A percentile compares a stretch with the other conserved stretches of the same genome.
Evolutionary conservation across 305 asterid genomes (phyloP).

Genomic region (Fraxinus sp.): DNA sequence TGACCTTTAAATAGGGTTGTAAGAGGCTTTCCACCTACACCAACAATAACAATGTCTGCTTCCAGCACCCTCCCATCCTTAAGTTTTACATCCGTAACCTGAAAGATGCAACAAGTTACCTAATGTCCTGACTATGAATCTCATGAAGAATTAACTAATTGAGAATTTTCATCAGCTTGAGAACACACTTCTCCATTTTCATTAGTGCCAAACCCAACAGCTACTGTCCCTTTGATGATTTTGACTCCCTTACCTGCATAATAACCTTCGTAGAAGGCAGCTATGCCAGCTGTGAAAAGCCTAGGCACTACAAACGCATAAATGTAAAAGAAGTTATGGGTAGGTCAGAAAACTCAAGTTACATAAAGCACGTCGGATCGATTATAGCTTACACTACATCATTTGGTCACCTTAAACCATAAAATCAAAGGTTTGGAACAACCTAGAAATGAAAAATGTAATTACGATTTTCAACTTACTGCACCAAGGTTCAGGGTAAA

Average conservation of each 20-base stretch:
- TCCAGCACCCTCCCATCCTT: conserved; percentile 92
- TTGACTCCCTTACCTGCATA: conserved; percentile 70
- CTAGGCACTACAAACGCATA: conserved; percentile 72
- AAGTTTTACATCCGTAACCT: conserved; percentile 82
- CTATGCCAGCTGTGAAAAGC: conserved; percentile 77
- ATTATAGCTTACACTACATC: neutral
- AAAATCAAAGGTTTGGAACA: neutral
- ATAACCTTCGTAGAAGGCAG: conserved; percentile 87
- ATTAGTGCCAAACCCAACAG: conserved; percentile 77
- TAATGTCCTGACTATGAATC: neutral
- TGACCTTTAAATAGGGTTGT: conserved; percentile 72
- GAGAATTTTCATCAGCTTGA: conserved; percentile 10
- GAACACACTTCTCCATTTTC: conserved; percentile 68
- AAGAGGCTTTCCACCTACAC: conserved; percentile 89
- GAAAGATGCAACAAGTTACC: conserved; percentile 23
- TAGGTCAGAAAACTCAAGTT: neutral
- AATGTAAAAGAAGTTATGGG: conserved; percentile 6
- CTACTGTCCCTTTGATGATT: conserved; percentile 92
- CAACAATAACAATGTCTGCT: conserved; percentile 91
- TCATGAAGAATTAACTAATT: conserved; percentile 9
- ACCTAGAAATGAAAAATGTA: conserved; percentile 1
- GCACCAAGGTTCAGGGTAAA: conserved; percentile 99
- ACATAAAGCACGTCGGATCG: neutral
- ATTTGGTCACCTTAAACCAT: neutral
- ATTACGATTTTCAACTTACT: conserved; percentile 58